Percentiles rank a stretch among this genome's conserved stretches.
Evolutionary conservation across 352 stramenopile genomes (phyloP).

Genomic region (Blastocystis sp.): DNA sequence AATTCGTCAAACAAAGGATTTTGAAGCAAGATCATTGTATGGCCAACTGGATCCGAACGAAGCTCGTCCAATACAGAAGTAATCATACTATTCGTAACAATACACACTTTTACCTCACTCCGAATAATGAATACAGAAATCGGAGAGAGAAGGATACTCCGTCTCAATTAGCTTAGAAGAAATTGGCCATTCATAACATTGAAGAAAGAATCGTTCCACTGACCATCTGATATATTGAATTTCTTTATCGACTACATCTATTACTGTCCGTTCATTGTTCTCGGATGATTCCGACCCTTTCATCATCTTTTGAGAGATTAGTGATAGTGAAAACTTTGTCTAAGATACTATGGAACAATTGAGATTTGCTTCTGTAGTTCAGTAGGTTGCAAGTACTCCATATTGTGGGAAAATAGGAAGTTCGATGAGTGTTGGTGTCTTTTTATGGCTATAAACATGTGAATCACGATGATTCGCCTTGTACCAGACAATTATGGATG

Average conservation of each 20-base stretch:
- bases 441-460: too few relatives aligned
- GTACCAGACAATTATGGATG: too few relatives aligned
- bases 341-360: too few relatives aligned
- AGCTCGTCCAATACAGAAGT: background rate
- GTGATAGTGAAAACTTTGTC: too few relatives aligned
- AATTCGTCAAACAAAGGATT: background rate
- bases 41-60: background rate
- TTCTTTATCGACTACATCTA: background rate
- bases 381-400: background rate
- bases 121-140: background rate
- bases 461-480: too few relatives aligned
- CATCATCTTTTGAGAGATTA: too few relatives aligned
- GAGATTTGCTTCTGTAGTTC: conserved; percentile 2
- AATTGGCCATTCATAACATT: background rate
- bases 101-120: background rate
- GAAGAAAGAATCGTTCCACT: too few relatives aligned
- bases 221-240: background rate
- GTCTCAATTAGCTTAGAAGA: background rate
- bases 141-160: background rate
- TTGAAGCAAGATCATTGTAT: background rate
- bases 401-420: too few relatives aligned
- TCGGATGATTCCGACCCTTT: too few relatives aligned
- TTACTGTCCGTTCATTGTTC: too few relatives aligned
- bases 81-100: background rate
- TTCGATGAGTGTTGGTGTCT: too few relatives aligned